Conservation (phyloP, 139 green algal genomes). For the Chlamydomonas schloesseri region DNA sequence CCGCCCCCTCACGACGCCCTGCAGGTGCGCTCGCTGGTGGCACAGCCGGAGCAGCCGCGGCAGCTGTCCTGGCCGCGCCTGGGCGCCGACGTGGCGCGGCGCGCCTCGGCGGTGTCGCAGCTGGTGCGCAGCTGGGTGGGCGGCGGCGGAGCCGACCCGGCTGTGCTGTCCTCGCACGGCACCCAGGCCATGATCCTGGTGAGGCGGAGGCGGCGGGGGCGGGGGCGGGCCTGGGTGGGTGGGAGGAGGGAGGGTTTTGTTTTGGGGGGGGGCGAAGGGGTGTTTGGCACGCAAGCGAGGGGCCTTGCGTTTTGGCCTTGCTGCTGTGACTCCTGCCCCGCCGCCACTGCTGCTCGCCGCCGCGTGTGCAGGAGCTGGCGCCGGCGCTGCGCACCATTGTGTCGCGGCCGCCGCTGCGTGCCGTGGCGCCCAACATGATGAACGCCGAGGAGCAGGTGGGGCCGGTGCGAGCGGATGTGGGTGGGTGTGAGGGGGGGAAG, state of each 20-base stretch:
- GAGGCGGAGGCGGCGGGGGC: not conserved
- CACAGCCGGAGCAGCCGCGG: constrained; percentile 55
- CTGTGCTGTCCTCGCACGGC: constrained; percentile 41
- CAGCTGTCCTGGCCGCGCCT: constrained; percentile 73
- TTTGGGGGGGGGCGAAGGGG: too few relatives aligned
- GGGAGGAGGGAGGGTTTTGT: too few relatives aligned
- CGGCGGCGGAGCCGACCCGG: not conserved
- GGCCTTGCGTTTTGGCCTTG: too few relatives aligned
- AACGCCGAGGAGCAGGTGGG: constrained; percentile 55
- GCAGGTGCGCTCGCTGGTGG: not conserved
- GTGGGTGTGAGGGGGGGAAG: too few relatives aligned
- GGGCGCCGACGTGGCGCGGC: constrained; percentile 23
- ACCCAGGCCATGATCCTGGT: constrained; percentile 35
- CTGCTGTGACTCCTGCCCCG: too few relatives aligned
- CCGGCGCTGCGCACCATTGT: constrained; percentile 69
- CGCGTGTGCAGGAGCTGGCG: constrained; percentile 56
- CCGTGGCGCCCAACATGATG: constrained; percentile 75
- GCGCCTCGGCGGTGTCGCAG: constrained; percentile 22
- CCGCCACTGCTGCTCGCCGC: too few relatives aligned
- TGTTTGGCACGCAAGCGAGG: too few relatives aligned
- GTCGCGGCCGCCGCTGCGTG: constrained; percentile 57
- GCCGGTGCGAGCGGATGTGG: too few relatives aligned
- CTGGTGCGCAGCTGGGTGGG: constrained; percentile 72
- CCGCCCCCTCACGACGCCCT: too few relatives aligned
- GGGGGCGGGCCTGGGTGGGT: too few relatives aligned